Evolutionary conservation across 1,284 basidiomycete species (phyloP).

Genomic region (Sporisorium scitamineum): DNA sequence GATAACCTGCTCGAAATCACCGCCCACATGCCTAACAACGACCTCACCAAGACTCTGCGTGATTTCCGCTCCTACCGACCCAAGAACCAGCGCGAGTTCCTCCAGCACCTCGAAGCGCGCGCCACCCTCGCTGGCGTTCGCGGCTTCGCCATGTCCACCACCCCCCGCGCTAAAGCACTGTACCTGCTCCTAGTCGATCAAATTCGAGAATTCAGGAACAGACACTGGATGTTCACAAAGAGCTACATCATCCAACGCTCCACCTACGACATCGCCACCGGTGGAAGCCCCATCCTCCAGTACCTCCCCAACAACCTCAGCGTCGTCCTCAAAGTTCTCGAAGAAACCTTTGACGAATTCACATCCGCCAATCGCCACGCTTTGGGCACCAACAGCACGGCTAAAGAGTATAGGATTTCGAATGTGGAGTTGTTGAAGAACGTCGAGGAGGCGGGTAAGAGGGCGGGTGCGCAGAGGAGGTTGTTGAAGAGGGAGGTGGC

Average conservation of each 20-base stretch:
- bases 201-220: conserved; percentile 62
- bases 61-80: conserved; percentile 67
- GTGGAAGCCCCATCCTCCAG: conserved; percentile 60
- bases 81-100: conserved; percentile 56
- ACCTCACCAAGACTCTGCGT: conserved; percentile 62
- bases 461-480: conserved; percentile 49
- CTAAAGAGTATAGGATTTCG: conserved; percentile 23
- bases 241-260: conserved; percentile 64
- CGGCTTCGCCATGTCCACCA: conserved; percentile 44
- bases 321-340: conserved; percentile 53
- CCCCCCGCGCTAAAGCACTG: conserved; percentile 48
- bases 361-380: conserved; percentile 20
- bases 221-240: conserved; percentile 66
- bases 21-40: conserved; percentile 61
- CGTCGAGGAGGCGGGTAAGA: conserved; percentile 46
- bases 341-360: conserved; percentile 49
- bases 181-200: conserved; percentile 66
- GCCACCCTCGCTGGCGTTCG: conserved; percentile 48
- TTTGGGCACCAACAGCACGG: conserved; percentile 12
- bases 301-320: conserved; percentile 66
- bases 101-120: conserved; percentile 57
- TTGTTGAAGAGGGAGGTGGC: conserved; percentile 55
- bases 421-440: conserved; percentile 43
- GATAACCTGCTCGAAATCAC: conserved; percentile 68
- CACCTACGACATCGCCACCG: conserved; percentile 63